Percentiles rank a stretch among this genome's conserved stretches.
These are phyloP conservation scores for Acanthamoeba healyi DNA, from an alignment of 208 protist genomes.

Conservation along the genomic window DNA sequence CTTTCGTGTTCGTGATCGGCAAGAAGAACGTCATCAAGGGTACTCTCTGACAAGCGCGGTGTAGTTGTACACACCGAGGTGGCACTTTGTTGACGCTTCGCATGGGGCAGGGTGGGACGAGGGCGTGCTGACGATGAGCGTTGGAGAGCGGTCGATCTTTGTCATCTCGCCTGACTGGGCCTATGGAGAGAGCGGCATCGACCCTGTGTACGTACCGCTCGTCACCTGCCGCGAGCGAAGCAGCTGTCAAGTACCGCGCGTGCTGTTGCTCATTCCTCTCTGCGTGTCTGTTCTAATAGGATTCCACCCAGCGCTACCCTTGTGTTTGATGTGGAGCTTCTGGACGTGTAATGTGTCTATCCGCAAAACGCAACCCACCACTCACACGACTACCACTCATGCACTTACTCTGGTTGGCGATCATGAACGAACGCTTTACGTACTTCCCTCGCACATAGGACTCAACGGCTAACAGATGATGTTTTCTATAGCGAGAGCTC, in stretches of 20 bases:
- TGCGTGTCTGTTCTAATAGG: no score
- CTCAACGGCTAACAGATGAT: no score
- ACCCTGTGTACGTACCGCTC: slow-evolving; percentile 57
- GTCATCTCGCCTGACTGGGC: slow-evolving; percentile 58
- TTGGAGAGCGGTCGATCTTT: slow-evolving; percentile 56
- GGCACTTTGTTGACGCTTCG: neutral
- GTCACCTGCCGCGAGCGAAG: no score
- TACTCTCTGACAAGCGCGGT: neutral
- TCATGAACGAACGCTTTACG: no score
- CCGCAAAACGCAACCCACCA: no score
- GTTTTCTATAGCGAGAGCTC: no score
- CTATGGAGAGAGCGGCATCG: slow-evolving; percentile 57
- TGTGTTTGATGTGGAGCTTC: slow-evolving; percentile 71
- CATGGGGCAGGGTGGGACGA: slow-evolving; percentile 53
- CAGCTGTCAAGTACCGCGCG: no score
- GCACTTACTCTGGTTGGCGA: no score
- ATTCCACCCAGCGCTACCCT: slow-evolving; percentile 67
- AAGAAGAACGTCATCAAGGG: slow-evolving; percentile 66
- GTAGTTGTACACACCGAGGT: neutral
- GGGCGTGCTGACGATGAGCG: slow-evolving; percentile 71
- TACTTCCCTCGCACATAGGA: no score
- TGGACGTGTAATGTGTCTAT: slow-evolving; percentile 47
- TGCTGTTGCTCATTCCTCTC: no score
- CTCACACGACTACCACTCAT: no score
- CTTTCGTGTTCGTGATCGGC: slow-evolving; percentile 59